These are phyloP conservation scores for Dioscorea alata DNA, from an alignment of 106 monocot species.

Conservation along the genomic window DNA sequence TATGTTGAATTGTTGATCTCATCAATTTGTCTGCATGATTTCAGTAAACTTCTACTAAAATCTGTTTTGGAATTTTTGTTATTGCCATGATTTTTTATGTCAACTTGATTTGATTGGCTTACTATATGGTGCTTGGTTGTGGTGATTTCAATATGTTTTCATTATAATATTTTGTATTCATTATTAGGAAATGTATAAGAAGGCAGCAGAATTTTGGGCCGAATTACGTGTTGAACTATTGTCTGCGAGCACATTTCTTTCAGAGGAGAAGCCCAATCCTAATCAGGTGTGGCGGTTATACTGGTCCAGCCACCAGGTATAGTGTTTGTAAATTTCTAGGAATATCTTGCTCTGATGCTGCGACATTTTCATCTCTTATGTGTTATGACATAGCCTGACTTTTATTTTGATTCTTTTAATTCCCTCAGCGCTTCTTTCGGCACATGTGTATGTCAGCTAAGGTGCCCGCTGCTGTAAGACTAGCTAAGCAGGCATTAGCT, in stretches of 20 bases:
- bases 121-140: too few relatives aligned
- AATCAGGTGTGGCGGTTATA: conserved; percentile 91
- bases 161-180: background rate
- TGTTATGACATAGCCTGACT: background rate
- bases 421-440: conserved; percentile 86
- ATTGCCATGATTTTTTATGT: background rate
- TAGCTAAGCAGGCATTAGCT: conserved; percentile 73
- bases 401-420: conserved; percentile 6
- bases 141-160: background rate
- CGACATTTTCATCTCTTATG: too few relatives aligned
- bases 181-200: conserved; percentile 77
- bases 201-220: conserved; percentile 96
- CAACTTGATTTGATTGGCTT: background rate
- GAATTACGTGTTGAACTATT: conserved; percentile 85
- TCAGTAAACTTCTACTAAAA: too few relatives aligned
- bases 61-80: too few relatives aligned
- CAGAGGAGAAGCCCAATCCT: conserved; percentile 67
- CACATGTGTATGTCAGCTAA: conserved; percentile 99
- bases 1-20: too few relatives aligned
- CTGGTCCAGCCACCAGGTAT: conserved; percentile 97
- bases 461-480: conserved; percentile 73
- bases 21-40: too few relatives aligned
- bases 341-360: too few relatives aligned
- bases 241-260: conserved; percentile 62
- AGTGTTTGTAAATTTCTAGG: background rate